Evolutionary conservation across 192 early-diverging fungal genomes (phyloP).

Genomic region (Coemansia furcata): DNA sequence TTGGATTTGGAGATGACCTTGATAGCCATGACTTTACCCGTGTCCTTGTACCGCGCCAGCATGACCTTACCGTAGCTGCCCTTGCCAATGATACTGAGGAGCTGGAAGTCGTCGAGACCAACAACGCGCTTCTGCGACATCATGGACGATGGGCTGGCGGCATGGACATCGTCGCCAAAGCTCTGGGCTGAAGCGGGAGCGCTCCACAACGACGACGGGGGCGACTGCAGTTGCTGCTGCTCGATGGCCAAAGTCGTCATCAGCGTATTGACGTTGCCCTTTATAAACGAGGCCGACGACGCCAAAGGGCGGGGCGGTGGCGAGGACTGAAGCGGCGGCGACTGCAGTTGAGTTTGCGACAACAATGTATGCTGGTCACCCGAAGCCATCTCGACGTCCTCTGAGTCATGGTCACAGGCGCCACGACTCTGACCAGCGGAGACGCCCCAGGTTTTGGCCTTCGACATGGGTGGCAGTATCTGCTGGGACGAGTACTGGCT

Average conservation of each 20-base stretch:
- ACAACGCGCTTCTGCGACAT: conserved; percentile 20
- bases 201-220: conserved; percentile 16
- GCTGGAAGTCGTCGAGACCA: conserved; percentile 61
- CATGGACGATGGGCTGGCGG: conserved; percentile 1
- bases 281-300: conserved; percentile 4
- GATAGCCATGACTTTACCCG: conserved; percentile 64
- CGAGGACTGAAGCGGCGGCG: conserved; percentile 7
- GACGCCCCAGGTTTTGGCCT: conserved; percentile 25
- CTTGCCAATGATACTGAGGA: conserved; percentile 74
- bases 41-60: conserved; percentile 73
- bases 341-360: conserved; percentile 8
- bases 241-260: conserved; percentile 43
- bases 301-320: not conserved
- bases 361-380: conserved; percentile 7
- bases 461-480: conserved; percentile 15
- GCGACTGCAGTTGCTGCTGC: not conserved
- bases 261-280: conserved; percentile 46
- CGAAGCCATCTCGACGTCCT: conserved; percentile 19
- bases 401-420: not conserved
- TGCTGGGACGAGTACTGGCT: conserved; percentile 3
- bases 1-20: conserved; percentile 72
- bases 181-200: conserved; percentile 16
- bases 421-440: not conserved
- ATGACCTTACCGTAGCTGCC: conserved; percentile 76
- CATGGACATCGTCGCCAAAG: conserved; percentile 11